A percentile compares a stretch with the other conserved stretches of the same genome.
phyloP scores from a whole-genome alignment of 306 rosid species.

The Astragalus glycyphyllos region DNA sequence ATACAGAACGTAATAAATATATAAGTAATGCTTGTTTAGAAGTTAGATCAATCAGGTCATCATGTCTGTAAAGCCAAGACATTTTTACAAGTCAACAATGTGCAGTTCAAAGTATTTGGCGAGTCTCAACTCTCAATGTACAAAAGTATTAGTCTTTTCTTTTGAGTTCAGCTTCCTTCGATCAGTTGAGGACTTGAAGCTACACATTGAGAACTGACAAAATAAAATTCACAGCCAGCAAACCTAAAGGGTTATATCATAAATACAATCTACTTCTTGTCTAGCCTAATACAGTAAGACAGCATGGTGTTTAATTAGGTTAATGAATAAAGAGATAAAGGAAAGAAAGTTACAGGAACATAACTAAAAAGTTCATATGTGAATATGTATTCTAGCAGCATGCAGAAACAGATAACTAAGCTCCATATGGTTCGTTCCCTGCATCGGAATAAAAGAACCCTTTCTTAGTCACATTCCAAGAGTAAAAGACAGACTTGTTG shows the following conservation, averaged over 20 bases:
- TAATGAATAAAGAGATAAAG: conserved; percentile 39
- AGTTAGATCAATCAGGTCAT: neutral
- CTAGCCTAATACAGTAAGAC: conserved; percentile 42
- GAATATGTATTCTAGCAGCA: conserved; percentile 52
- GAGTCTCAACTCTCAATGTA: conserved; percentile 58
- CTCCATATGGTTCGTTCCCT: conserved; percentile 45
- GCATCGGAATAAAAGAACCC: conserved; percentile 34
- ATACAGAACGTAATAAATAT: neutral
- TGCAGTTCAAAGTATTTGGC: conserved; percentile 43
- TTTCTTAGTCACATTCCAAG: conserved; percentile 4
- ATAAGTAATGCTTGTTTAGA: neutral
- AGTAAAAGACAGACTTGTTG: neutral
- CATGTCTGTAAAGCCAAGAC: neutral
- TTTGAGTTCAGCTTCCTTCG: conserved; percentile 34
- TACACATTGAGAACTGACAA: conserved; percentile 43
- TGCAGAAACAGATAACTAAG: conserved; percentile 35
- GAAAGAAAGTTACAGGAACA: conserved; percentile 31
- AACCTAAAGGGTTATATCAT: conserved; percentile 50
- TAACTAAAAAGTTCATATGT: conserved; percentile 43
- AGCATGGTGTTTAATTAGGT: conserved; percentile 50
- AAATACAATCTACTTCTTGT: conserved; percentile 45
- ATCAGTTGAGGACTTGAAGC: conserved; percentile 50
- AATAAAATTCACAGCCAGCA: conserved; percentile 36
- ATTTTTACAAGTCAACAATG: conserved; percentile 31
- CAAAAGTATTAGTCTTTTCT: conserved; percentile 37